Conservation (phyloP, 331 rosid species). For the Prunus yedoensis region DNA sequence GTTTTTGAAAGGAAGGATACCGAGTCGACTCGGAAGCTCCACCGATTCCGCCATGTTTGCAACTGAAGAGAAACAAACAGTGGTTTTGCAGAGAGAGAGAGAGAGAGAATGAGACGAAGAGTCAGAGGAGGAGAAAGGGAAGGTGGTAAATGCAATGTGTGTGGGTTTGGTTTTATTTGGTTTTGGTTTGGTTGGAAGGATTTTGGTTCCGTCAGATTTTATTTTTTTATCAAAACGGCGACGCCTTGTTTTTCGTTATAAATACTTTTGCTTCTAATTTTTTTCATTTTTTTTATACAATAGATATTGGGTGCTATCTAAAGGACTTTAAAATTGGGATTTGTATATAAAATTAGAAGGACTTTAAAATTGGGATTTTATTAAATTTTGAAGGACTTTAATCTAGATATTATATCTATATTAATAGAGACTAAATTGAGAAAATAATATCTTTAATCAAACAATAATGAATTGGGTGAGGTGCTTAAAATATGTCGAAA, state of each 20-base stretch:
- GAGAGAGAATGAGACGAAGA: neutral
- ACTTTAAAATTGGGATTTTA: too few relatives aligned
- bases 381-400: too few relatives aligned
- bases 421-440: too few relatives aligned
- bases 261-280: neutral
- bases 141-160: slow-evolving; percentile 1
- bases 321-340: too few relatives aligned
- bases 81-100: neutral
- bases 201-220: neutral
- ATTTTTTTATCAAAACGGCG: neutral
- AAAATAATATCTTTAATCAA: too few relatives aligned
- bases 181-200: neutral
- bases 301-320: too few relatives aligned
- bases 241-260: neutral
- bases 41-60: slow-evolving; percentile 72
- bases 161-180: neutral
- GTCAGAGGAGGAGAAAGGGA: slow-evolving; percentile 1
- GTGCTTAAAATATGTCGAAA: too few relatives aligned
- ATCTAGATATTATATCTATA: too few relatives aligned
- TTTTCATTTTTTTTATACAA: neutral
- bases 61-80: slow-evolving; percentile 9
- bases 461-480: too few relatives aligned
- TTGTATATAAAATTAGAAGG: too few relatives aligned
- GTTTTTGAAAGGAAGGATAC: slow-evolving; percentile 91
- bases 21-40: slow-evolving; percentile 90